phyloP scores from a whole-genome alignment of 2,329 filamentous ascomycete species.

The Magnaporthiopsis poae region DNA sequence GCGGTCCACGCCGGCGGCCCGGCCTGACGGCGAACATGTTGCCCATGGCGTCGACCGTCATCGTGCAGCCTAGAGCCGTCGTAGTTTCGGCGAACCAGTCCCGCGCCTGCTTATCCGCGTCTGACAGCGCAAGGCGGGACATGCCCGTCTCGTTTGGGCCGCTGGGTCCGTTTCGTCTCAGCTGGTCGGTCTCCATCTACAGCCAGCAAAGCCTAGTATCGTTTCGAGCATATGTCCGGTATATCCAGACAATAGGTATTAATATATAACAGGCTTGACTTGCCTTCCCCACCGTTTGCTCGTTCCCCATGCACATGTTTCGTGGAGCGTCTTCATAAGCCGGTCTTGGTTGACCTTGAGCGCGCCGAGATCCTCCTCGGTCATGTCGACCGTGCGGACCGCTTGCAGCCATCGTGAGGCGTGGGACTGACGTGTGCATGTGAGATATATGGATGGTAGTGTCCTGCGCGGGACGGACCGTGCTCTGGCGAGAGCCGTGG shows the following conservation, averaged over 20 bases:
- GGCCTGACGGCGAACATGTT: slow-evolving; percentile 66
- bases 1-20: slow-evolving; percentile 51
- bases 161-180: slow-evolving; percentile 20
- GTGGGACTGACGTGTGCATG: not conserved
- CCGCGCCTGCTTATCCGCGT: slow-evolving; percentile 60
- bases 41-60: slow-evolving; percentile 65
- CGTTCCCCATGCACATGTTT: slow-evolving; percentile 13
- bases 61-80: slow-evolving; percentile 52
- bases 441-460: not conserved
- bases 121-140: slow-evolving; percentile 61
- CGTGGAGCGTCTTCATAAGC: slow-evolving; percentile 12
- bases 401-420: not conserved
- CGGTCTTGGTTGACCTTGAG: slow-evolving; percentile 10
- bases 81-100: slow-evolving; percentile 66
- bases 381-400: not conserved
- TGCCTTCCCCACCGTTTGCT: slow-evolving; percentile 60
- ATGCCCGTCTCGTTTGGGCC: slow-evolving; percentile 60
- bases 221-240: no score
- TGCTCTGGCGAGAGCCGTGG: not conserved
- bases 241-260: no score
- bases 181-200: slow-evolving; percentile 10
- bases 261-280: slow-evolving; percentile 8
- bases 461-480: not conserved
- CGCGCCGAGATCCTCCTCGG: slow-evolving; percentile 5
- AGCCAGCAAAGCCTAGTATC: not conserved